Evolutionary conservation across 1,284 basidiomycete genomes (phyloP).

Genomic region (Austroboletus niveus): DNA sequence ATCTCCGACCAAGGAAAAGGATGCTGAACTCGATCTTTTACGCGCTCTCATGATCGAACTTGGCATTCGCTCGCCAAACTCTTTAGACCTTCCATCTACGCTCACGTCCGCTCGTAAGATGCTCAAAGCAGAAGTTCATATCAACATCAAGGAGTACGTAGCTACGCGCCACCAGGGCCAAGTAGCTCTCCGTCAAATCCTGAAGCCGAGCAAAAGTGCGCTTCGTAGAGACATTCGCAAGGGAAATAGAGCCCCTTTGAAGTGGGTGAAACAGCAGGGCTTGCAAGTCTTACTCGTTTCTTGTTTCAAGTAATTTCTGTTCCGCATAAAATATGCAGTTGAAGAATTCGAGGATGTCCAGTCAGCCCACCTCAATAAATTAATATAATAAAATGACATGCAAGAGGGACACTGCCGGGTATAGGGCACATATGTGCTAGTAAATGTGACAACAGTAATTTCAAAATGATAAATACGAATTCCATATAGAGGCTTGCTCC

Average conservation of each 20-base stretch:
- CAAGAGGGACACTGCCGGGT: conserved; percentile 13
- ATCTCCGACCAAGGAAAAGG: conserved; percentile 31
- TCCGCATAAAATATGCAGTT: no score
- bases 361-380: no score
- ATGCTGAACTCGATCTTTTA: conserved; percentile 45
- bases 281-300: conserved; percentile 60
- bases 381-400: neutral
- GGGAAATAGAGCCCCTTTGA: conserved; percentile 44
- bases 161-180: conserved; percentile 61
- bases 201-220: conserved; percentile 59
- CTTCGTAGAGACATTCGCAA: conserved; percentile 59
- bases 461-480: neutral
- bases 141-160: conserved; percentile 72
- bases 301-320: conserved; percentile 23
- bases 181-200: conserved; percentile 54
- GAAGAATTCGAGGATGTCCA: neutral
- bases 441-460: conserved; percentile 1
- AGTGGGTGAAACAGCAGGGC: conserved; percentile 63
- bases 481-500: conserved; percentile 5
- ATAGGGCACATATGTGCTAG: conserved; percentile 18
- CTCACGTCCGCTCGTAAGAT: conserved; percentile 60
- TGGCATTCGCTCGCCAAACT: conserved; percentile 43
- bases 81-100: conserved; percentile 48
- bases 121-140: conserved; percentile 61
- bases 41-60: conserved; percentile 58